phyloP scores from a whole-genome alignment of 176 grass and related monocot species.

The Triticum urartu region DNA sequence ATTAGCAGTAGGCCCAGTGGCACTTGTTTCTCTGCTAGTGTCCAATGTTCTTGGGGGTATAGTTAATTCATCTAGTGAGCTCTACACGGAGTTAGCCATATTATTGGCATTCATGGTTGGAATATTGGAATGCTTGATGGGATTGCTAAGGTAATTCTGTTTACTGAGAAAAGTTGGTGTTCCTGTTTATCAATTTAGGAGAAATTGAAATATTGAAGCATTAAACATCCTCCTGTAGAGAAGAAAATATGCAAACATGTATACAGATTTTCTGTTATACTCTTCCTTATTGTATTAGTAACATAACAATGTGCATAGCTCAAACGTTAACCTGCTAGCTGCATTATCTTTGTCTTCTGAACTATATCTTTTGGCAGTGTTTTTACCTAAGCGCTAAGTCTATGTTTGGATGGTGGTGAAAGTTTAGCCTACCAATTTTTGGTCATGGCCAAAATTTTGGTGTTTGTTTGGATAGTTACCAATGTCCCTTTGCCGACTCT shows the following conservation, averaged over 20 bases:
- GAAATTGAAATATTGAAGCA: slow-evolving; percentile 20
- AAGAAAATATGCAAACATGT: slow-evolving; percentile 12
- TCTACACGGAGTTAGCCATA: slow-evolving; percentile 89
- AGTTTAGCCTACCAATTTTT: not conserved
- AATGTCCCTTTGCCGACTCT: not conserved
- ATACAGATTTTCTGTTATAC: not conserved
- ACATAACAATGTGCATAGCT: not conserved
- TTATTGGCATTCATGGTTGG: slow-evolving; percentile 92
- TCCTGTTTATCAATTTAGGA: slow-evolving; percentile 1
- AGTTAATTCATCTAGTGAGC: slow-evolving; percentile 66
- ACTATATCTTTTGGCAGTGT: not conserved
- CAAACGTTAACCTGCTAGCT: not conserved
- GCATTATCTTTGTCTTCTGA: not conserved
- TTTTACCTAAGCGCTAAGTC: not conserved
- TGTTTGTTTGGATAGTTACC: not conserved
- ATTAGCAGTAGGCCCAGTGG: slow-evolving; percentile 89
- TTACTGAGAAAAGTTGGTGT: not conserved
- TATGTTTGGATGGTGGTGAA: not conserved
- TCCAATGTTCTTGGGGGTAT: slow-evolving; percentile 90
- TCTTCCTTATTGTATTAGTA: not conserved
- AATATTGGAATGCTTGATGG: slow-evolving; percentile 89
- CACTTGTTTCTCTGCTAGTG: slow-evolving; percentile 86
- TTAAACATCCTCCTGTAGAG: slow-evolving; percentile 1
- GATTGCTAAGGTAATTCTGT: slow-evolving; percentile 74
- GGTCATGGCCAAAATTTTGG: not conserved